Conservation (phyloP, 257 asterid genomes). For the Gentiana straminea region DNA sequence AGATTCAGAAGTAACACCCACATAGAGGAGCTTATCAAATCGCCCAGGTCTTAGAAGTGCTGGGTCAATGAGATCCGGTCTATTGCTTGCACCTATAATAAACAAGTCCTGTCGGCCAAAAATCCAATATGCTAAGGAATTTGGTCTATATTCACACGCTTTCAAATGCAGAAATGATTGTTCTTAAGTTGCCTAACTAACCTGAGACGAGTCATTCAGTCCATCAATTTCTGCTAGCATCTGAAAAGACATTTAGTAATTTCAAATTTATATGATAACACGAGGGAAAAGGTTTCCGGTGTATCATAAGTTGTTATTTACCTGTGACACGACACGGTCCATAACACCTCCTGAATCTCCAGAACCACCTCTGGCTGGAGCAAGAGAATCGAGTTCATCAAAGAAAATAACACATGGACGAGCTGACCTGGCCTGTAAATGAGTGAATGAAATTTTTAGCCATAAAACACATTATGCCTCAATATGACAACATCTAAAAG, state of each 20-base stretch:
- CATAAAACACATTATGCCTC: conserved; percentile 1
- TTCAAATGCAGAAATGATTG: conserved; percentile 2
- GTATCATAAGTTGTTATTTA: conserved; percentile 9
- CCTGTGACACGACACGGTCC: conserved; percentile 99
- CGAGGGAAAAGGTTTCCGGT: conserved; percentile 6
- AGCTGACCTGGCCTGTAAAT: conserved; percentile 85
- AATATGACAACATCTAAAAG: background rate
- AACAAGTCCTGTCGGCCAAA: conserved; percentile 61
- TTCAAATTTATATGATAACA: conserved; percentile 7
- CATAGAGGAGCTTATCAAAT: conserved; percentile 96
- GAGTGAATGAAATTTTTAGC: conserved; percentile 8
- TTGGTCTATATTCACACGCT: conserved; percentile 6
- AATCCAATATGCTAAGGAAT: background rate
- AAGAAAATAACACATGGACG: conserved; percentile 98
- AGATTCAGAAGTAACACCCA: conserved; percentile 92
- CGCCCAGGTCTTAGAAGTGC: conserved; percentile 98
- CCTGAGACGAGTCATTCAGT: conserved; percentile 86
- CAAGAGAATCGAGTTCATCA: conserved; percentile 96
- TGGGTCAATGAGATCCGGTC: conserved; percentile 95
- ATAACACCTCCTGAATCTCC: conserved; percentile 98
- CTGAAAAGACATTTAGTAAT: conserved; percentile 22
- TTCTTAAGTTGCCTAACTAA: conserved; percentile 13
- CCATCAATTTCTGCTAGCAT: conserved; percentile 99
- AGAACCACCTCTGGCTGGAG: conserved; percentile 98
- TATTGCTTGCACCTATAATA: conserved; percentile 94